phyloP scores from a whole-genome alignment of 23 red algal species.

The Gracilaria vermiculophylla region DNA sequence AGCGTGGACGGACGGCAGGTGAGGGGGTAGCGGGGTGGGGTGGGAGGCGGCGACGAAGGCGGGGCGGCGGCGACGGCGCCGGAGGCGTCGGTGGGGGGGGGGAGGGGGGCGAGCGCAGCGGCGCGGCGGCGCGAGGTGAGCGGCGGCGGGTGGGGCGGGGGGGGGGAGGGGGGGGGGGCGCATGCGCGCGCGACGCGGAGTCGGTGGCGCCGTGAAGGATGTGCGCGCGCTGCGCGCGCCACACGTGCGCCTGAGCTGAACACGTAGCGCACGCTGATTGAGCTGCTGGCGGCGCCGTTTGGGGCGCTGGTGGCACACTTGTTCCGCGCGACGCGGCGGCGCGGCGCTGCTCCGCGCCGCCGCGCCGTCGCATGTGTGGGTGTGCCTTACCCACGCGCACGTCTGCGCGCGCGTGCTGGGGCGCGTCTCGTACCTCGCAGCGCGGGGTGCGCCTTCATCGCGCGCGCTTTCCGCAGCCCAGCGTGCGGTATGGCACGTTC shows the following conservation, averaged over 20 bases:
- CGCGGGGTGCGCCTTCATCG: background rate
- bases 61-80: background rate
- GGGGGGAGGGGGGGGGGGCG: background rate
- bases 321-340: no score
- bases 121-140: background rate
- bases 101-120: background rate
- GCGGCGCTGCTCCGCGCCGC: no score
- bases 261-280: no score
- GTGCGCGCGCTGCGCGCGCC: background rate
- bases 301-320: no score
- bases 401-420: background rate
- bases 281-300: no score
- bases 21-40: no score
- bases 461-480: background rate
- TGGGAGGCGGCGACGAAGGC: background rate
- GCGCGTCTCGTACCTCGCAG: background rate
- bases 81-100: background rate
- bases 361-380: no score
- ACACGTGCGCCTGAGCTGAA: no score
- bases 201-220: background rate
- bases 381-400: background rate
- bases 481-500: no score
- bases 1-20: no score
- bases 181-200: background rate
- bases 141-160: background rate